A percentile compares a stretch with the other conserved stretches of the same genome.
phyloP scores from a whole-genome alignment of 2,329 filamentous ascomycete genomes.

The Nigrospora osmanthi region DNA sequence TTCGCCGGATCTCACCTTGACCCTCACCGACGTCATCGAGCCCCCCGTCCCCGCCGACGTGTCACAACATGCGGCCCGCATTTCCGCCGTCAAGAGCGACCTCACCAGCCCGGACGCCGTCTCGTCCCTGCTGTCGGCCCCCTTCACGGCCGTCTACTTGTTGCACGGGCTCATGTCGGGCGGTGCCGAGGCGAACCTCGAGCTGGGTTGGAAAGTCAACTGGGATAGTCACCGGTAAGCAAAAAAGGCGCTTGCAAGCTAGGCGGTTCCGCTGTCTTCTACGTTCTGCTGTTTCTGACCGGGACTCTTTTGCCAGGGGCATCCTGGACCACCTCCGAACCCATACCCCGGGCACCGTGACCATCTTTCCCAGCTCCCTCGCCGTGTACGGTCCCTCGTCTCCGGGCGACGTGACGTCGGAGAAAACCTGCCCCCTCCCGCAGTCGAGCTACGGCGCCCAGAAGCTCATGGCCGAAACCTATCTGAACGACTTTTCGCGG shows the following conservation, averaged over 20 bases:
- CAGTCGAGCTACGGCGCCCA: slow-evolving; percentile 52
- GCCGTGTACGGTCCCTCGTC: slow-evolving; percentile 51
- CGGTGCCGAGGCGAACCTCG: slow-evolving; percentile 50
- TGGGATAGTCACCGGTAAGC: slow-evolving; percentile 42
- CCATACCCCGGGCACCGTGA: slow-evolving; percentile 37
- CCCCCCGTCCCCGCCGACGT: slow-evolving; percentile 38
- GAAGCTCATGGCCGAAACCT: slow-evolving; percentile 53
- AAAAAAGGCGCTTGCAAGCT: not conserved
- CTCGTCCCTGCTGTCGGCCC: slow-evolving; percentile 17
- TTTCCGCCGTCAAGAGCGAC: slow-evolving; percentile 18
- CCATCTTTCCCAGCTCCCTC: slow-evolving; percentile 51
- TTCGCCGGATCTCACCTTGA: slow-evolving; percentile 29
- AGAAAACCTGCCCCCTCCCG: slow-evolving; percentile 39
- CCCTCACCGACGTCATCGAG: slow-evolving; percentile 47
- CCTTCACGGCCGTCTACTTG: slow-evolving; percentile 42
- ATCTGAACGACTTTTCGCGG: slow-evolving; percentile 44
- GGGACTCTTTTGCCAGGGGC: slow-evolving; percentile 3
- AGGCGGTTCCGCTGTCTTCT: not conserved
- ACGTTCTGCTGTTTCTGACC: too few relatives aligned
- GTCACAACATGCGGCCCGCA: slow-evolving; percentile 12
- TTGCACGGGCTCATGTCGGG: slow-evolving; percentile 59
- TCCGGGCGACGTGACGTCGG: slow-evolving; percentile 34
- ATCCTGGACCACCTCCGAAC: slow-evolving; percentile 43
- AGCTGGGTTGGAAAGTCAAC: slow-evolving; percentile 48
- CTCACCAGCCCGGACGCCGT: slow-evolving; percentile 23